Base-by-base conservation (phyloP, 73 alveolate genomes). In the Halteria grandinella region DNA sequence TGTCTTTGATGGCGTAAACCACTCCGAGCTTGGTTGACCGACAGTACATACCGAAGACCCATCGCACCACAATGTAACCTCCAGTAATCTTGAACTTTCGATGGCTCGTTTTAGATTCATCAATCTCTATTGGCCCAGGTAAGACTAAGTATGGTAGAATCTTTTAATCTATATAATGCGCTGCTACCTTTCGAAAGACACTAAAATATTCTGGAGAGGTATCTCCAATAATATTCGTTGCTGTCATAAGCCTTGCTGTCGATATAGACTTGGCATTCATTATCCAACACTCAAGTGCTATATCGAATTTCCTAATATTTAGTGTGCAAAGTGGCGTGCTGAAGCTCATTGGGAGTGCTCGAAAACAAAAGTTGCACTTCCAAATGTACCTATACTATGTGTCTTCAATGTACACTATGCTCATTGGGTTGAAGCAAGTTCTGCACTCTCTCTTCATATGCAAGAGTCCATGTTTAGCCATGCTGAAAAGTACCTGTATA, bases 11-110 rank as follows among this genome's bases (percentile, higher is more conserved):
- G 29, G 47, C 33, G 44, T 60, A 60, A 1, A 60, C 39, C 21
- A 60, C 58, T 1, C 58, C 55, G 23, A 60, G 59, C 43, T 60
- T 60, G 14, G 77, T 60, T 3, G 39, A n/a, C 29, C 77, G 4
- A 41, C 77, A 60, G 24, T 60, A 37, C 77, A 60, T 60, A 23
- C 77, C 77, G 44, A 60, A 60, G 34, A 60, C 77, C 77, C 77
- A 60, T 1, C 77, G 17, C 4, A 60, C 73, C 5, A 57, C 73
- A 6, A 57, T 57, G 6, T 50, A 33, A 2, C 73, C 73, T 11
- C 73, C 73, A 8, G 73, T 53, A 2, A 57, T 53, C 18, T 57
- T 57, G 36, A 33, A 57, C 33, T 57, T 57, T 57, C 36, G 31
- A 57, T 57, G 31, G 17, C 36, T 50, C 31, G 73, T 57, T 57